phyloP scores from a whole-genome alignment of 371 early-diverging fungal genomes.

The Mortierella sp. region DNA sequence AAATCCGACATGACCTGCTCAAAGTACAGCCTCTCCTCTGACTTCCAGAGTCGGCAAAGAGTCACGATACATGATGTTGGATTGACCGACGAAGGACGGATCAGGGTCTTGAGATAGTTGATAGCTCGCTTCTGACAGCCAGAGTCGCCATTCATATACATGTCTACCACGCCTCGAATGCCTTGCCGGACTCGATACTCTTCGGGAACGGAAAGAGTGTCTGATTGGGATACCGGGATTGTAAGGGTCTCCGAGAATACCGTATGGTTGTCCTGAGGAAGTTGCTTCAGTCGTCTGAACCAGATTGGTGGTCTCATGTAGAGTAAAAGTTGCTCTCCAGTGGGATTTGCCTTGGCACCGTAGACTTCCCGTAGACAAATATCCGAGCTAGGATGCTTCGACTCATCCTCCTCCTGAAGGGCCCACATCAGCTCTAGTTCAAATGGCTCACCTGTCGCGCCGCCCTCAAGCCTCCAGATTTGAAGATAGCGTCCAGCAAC shows the following conservation, averaged over 20 bases:
- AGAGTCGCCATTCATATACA: constrained; percentile 11
- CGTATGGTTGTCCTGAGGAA: not conserved
- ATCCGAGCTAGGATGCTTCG: constrained; percentile 1
- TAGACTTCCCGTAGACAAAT: constrained; percentile 1
- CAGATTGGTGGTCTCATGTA: not conserved
- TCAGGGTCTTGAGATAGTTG: constrained; percentile 5
- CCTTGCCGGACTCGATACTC: constrained; percentile 3
- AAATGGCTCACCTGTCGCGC: not conserved
- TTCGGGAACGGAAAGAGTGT: not conserved
- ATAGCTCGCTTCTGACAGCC: not conserved
- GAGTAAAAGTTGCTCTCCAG: not conserved
- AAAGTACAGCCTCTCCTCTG: not conserved
- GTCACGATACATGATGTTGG: constrained; percentile 7
- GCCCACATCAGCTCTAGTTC: constrained; percentile 11
- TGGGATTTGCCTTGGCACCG: not conserved
- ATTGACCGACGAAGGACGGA: constrained; percentile 8
- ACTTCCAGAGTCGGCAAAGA: constrained; percentile 6
- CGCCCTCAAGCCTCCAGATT: constrained; percentile 6
- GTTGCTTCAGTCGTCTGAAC: not conserved
- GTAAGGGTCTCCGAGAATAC: not conserved
- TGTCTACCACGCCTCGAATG: constrained; percentile 7
- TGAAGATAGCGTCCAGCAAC: constrained; percentile 15
- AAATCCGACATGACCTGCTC: constrained; percentile 5
- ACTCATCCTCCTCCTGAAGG: not conserved
- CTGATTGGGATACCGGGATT: not conserved